These are phyloP conservation scores for Psilocybe cyanescens DNA, from an alignment of 768 basidiomycete species.

Conservation along the genomic window DNA sequence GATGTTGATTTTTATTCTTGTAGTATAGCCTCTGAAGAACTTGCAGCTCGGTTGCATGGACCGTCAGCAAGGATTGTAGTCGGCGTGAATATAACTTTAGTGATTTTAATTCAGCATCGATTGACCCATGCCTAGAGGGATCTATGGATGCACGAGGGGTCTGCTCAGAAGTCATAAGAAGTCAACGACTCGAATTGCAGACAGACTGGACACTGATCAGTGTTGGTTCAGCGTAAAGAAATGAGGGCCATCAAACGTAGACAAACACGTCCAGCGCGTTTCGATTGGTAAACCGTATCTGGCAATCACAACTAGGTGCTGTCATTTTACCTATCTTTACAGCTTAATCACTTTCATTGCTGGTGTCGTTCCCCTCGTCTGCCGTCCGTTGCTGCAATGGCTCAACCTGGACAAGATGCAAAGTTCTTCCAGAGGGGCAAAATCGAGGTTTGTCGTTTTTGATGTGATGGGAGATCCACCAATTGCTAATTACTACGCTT, in stretches of 20 bases:
- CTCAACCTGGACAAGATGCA: conserved; percentile 81
- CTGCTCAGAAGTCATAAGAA: conserved; percentile 13
- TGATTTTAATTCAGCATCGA: conserved; percentile 65
- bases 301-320: not conserved
- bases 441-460: conserved; percentile 67
- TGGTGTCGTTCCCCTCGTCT: not conserved
- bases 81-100: conserved; percentile 59
- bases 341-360: not conserved
- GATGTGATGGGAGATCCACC: not conserved
- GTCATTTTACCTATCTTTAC: not conserved
- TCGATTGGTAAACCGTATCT: not conserved
- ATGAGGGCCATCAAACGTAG: not conserved
- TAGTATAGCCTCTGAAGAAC: conserved; percentile 73
- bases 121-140: conserved; percentile 32
- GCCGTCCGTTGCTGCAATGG: conserved; percentile 29
- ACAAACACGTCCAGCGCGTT: conserved; percentile 12
- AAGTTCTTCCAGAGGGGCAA: conserved; percentile 93
- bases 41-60: conserved; percentile 54
- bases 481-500: not conserved
- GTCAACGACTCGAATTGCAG: not conserved
- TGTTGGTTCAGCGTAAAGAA: not conserved
- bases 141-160: conserved; percentile 31
- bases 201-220: not conserved
- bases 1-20: conserved; percentile 82
- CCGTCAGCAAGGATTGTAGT: conserved; percentile 45